Evolutionary conservation across 352 stramenopile species (phyloP).

Genomic region (Globisporangium iwayamae): DNA sequence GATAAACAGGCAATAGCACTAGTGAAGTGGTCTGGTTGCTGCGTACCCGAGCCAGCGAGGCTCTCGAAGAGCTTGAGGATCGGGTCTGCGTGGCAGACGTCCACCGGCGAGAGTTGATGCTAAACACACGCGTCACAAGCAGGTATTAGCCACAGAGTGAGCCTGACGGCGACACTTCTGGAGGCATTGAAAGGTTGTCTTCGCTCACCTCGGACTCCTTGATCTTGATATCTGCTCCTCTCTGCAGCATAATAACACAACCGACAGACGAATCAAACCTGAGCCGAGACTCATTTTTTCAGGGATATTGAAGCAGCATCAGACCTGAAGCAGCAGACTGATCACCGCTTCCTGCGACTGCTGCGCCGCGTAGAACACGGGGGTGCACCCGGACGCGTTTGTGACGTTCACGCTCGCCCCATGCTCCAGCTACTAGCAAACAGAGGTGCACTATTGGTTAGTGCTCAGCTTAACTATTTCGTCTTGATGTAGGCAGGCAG

Average conservation of each 20-base stretch:
- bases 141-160: neutral
- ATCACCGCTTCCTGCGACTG: slow-evolving; percentile 46
- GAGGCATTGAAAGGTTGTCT: too few species aligned
- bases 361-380: slow-evolving; percentile 69
- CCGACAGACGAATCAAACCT: neutral
- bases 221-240: slow-evolving; percentile 46
- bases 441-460: neutral
- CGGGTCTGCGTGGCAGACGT: slow-evolving; percentile 44
- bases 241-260: slow-evolving; percentile 20
- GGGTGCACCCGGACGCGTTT: slow-evolving; percentile 57
- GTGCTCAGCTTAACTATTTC: too few species aligned
- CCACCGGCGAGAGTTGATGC: slow-evolving; percentile 57
- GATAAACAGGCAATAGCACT: too few species aligned
- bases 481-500: neutral
- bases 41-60: slow-evolving; percentile 37
- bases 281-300: neutral
- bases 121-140: slow-evolving; percentile 13
- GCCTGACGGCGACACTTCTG: neutral
- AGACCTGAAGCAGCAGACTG: slow-evolving; percentile 52
- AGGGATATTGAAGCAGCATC: neutral
- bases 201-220: slow-evolving; percentile 40
- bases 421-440: slow-evolving; percentile 22
- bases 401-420: slow-evolving; percentile 54
- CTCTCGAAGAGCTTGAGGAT: slow-evolving; percentile 45
- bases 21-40: neutral